Evolutionary conservation across 1,284 basidiomycete species (phyloP), one percentile per base, ranked within the genome.

Genomic region (Trametes pubescens): DNA sequence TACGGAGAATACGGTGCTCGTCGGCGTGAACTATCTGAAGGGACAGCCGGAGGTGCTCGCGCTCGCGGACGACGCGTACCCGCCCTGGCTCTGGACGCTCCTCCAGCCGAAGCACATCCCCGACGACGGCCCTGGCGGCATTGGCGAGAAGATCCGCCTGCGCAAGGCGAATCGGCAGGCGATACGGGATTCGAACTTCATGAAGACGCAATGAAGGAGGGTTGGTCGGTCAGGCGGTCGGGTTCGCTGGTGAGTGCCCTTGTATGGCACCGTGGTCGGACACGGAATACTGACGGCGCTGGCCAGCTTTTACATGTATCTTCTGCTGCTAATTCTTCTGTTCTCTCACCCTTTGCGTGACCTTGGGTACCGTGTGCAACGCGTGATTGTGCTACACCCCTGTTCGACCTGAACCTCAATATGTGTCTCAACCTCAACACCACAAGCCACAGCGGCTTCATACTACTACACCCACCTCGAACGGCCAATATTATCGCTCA

Each of bases 71-170:
- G 88, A 92, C 43, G 87, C 91, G 71, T 98, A 98, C 76, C 96
- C 96, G 1, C 75, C 85, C 4, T 98, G 96, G 96, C 77, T 98
- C 49, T 98, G 95, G 94, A 89, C 84, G 24, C 75, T 96, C 48
- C 78, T 94, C 32, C 75, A 85, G 65, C 82, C 86, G 6, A 85
- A 85, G 72, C 81, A 82, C 48, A 78, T 82, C 49, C 80, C 81
- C 26, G 87, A 92, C 61, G 89, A 92, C 68, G 90, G 88, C 1
- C 89, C 88, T 1, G 90, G 91, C 14, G 89, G 90, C 21, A 82
- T 83, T 71, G 86, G 81, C 43, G 89, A 91, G 76, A 86, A 90
- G 70, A 79, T 82, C 62, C 77, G 79, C 63, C 78, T 91, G 75
- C 79, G 90, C 71, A 79, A 79, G 71, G 82, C 83, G 69, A 92